Base-by-base conservation (phyloP, 768 basidiomycete species). In the Tylopilus sp. region DNA sequence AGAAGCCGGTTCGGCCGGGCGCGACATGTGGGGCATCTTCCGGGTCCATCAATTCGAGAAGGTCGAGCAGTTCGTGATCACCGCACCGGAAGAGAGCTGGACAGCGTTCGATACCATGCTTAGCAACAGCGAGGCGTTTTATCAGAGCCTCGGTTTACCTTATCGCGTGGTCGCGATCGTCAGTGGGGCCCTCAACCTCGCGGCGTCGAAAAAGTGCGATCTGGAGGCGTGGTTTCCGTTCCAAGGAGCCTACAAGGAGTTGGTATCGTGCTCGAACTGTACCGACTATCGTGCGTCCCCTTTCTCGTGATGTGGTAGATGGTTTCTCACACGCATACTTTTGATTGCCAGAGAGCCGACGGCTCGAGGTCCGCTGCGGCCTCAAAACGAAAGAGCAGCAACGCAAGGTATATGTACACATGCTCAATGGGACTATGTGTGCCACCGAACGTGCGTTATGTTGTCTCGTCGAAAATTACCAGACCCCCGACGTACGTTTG, bases 11-110 rank as follows among this genome's bases (percentile, higher is more conserved):
- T 89, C 93, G 3, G 93, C 93, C 8, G 97, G 97, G 4, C 87
- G 93, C 49, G 97, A 99, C 61, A 98, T 95, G 79, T 98, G 97
- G 94, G 97, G 97, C 51, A 98, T 98, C 71, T 99, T 99, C 85
- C 91, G 97, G 21, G 95, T 99, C 48, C 97, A 99, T 67, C 97
- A 99, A 71, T 99, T 99, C 59, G 97, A 99, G 74, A 99, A 99
- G 76, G 81, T 99, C 47, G 97, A 99, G 68, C 85, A 98, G 76
- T 98, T 98, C 72, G 85, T 88, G 74, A 80, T 99, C 61, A 98
- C 95, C 7, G 88, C 92, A 22, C 95, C 97, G 1, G 87, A 90
- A 58, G 88, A 92, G 67, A 95, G 94, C 65, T 94, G 95, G 87
- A 86, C 83, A 68, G 88, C 86, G 81, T 89, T 98, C 61, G 89